Evolutionary conservation across 495 filamentous ascomycete species (phyloP), one percentile per base, ranked within the genome.

Genomic region (Xylaria scruposa): DNA sequence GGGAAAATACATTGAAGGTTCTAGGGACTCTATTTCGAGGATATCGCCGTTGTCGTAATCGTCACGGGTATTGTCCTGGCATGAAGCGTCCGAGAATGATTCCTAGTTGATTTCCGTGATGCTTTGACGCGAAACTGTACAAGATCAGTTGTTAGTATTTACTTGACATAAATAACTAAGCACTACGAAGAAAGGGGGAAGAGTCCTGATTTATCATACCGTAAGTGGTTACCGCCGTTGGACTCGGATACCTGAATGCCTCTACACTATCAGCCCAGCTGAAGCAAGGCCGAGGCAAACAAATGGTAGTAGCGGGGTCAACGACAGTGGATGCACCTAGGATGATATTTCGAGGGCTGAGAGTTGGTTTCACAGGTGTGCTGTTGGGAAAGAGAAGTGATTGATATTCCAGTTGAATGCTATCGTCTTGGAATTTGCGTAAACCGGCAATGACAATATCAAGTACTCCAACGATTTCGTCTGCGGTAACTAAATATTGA

Each of bases 31-130:
- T 33, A 36, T 17, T 29, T 7, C 24, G 19, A 40, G 40, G 19
- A 26, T 47, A 17, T 47, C 38, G 1, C n/a, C 3, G 13, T 21
- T 26, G 13, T 26, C 8, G 9, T 29, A 9, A 26, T 33, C 17
- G 6, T 44, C 61, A 31, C 42, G 5, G 26, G 38, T 15, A 33
- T 56, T 19, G 10, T 71, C 36, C 15, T 42, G 36, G 6, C n/a
- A 36, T 40, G 44, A 65, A 21, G 15, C 7, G 10, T 65, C 53
- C 31, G 62, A 36, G 13, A 67, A 59, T 26, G 6, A 72, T 36
- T 67, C 75, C 77, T 75, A 78, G n/a, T 72, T 74, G 38, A 78
- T 73, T 44, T 78, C 77, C 33, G 77, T 78, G 15, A 78, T 78
- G 44, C 77, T 78, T 40, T 76, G 75, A 33, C 77, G 75, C 47